Base-by-base conservation (phyloP, 106 monocot genomes). In the Acanthochlamys bracteata region DNA sequence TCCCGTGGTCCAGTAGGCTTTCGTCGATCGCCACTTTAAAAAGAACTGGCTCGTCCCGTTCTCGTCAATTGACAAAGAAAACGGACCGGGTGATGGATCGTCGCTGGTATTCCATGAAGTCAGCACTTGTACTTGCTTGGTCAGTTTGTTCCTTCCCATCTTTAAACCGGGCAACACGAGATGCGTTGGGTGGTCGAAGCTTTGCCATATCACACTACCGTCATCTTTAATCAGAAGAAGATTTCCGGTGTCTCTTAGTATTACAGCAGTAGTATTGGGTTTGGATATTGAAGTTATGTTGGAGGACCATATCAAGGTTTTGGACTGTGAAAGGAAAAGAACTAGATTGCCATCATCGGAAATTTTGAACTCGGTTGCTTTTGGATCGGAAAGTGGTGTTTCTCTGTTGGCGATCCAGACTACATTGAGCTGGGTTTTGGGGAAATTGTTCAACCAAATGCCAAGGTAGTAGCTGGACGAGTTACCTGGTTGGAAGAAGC, bases 161-260 rank as follows among this genome's bases (percentile, higher is more conserved):
- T 53, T 52, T 14, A 53, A 62, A 12, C 70, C 70, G 0, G 69
- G 59, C 21, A 79, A 25, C 46, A 53, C 53, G 7, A 70, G 70
- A 53, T 79, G 61, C 0, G 66, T 66, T 4, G 79, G 74, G 51
- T 79, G 59, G 25, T 74, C 74, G 39, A 79, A 70, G 53, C 79
- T 79, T 59, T 79, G 79, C 79, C 79, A 79, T 4, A 74, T 4
- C 21, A 54, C 17, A 10, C 22, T 33, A 8, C 42, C n/a, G 7
- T 60, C 62, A 45, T 74, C 60, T 10, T 73, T 15, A 6, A 47
- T 26, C 7, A 78, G 24, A 20, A 78, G 61, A 24, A 78, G 53
- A 20, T 78, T 78, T 10, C 78, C 78, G 2, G 67, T 78, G 60
- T 78, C 78, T 20, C 71, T 71, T 21, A 73, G 72, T n/a, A n/a